Conservation (phyloP, 2,329 filamentous ascomycete species). For the Trichoderma simmonsii region DNA sequence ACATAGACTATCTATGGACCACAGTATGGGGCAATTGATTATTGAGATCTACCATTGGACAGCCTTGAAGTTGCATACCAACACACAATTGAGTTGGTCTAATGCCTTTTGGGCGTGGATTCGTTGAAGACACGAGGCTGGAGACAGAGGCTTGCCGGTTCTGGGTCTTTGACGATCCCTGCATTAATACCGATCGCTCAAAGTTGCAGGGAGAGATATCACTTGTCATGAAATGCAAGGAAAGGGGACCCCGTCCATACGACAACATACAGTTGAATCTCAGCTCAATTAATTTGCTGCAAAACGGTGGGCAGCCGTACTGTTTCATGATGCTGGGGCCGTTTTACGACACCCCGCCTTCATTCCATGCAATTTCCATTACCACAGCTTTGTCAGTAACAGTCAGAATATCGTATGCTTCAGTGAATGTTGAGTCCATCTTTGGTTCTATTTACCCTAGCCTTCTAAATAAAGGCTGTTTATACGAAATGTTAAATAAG, state of each 20-base stretch:
- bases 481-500: not conserved
- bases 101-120: not conserved
- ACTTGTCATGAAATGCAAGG: not conserved
- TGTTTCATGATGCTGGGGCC: constrained; percentile 17
- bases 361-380: constrained; percentile 15
- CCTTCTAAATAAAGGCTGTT: not conserved
- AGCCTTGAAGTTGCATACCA: not conserved
- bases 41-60: constrained; percentile 3
- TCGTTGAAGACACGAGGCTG: constrained; percentile 2
- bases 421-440: not conserved
- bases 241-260: not conserved
- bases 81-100: not conserved
- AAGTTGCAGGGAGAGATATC: not conserved
- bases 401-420: not conserved
- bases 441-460: not conserved
- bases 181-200: constrained; percentile 4
- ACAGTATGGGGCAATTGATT: not conserved
- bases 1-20: not conserved
- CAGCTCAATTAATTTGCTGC: constrained; percentile 17
- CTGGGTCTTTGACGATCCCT: not conserved
- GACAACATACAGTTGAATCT: not conserved
- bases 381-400: not conserved
- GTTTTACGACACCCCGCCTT: constrained; percentile 14
- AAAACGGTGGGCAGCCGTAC: not conserved
- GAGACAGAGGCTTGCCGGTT: not conserved